Percentiles rank a stretch among this genome's conserved stretches.
phyloP scores from a whole-genome alignment of 345 rosid genomes.

The Eucalyptus marginata region DNA sequence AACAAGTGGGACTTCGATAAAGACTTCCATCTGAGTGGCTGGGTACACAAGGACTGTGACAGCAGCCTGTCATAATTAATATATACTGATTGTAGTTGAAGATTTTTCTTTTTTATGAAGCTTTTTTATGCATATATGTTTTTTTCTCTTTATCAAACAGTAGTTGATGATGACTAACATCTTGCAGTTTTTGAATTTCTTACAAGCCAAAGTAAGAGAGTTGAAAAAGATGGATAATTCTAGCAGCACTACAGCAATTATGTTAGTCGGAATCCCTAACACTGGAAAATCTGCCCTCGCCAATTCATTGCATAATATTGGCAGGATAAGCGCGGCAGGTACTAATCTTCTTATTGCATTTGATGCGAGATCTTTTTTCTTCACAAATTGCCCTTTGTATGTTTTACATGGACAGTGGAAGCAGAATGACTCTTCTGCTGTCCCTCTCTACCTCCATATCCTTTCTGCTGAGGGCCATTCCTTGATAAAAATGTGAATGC shows the following conservation, averaged over 20 bases:
- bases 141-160: not conserved
- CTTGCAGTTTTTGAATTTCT: slow-evolving; percentile 57
- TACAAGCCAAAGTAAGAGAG: slow-evolving; percentile 60
- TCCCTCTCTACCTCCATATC: not conserved
- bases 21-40: not conserved
- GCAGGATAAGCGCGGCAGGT: slow-evolving; percentile 81
- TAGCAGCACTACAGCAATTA: slow-evolving; percentile 33
- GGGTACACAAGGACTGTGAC: not conserved
- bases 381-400: not conserved
- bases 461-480: not conserved
- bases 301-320: slow-evolving; percentile 74
- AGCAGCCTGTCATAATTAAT: not conserved
- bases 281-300: slow-evolving; percentile 84
- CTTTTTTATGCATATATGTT: not conserved
- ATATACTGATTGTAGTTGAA: not conserved
- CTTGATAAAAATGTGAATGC: not conserved
- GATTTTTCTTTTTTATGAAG: not conserved
- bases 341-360: not conserved
- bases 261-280: slow-evolving; percentile 82
- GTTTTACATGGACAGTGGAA: not conserved
- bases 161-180: not conserved
- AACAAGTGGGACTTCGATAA: not conserved
- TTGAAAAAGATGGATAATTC: slow-evolving; percentile 30
- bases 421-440: not conserved
- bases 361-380: not conserved